phyloP scores from a whole-genome alignment of 768 basidiomycete species.

The Lactarius psammicola region DNA sequence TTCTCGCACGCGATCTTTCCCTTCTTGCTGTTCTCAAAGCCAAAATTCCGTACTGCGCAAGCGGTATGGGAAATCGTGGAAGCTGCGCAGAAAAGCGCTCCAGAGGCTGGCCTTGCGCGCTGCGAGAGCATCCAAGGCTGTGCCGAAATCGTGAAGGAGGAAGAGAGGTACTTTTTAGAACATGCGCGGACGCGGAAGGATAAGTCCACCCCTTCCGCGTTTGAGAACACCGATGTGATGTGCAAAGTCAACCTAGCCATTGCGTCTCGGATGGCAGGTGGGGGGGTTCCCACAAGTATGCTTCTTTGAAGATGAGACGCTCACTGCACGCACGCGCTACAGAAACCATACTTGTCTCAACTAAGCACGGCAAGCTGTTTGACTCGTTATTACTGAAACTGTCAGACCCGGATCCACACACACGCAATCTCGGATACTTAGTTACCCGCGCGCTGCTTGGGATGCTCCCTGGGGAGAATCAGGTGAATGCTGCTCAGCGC shows the following conservation, averaged over 20 bases:
- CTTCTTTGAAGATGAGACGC: neutral
- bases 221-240: conserved; percentile 45
- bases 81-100: conserved; percentile 31
- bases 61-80: conserved; percentile 75
- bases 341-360: conserved; percentile 67
- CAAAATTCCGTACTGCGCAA: conserved; percentile 61
- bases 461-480: conserved; percentile 55
- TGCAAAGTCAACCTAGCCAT: conserved; percentile 52
- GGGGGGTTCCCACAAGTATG: conserved; percentile 21
- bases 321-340: conserved; percentile 11
- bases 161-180: conserved; percentile 34
- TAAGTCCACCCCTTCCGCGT: conserved; percentile 18
- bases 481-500: conserved; percentile 51
- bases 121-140: conserved; percentile 60
- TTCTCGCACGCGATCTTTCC: conserved; percentile 66
- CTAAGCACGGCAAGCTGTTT: conserved; percentile 44
- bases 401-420: conserved; percentile 48
- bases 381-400: conserved; percentile 52
- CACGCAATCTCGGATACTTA: conserved; percentile 58
- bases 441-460: conserved; percentile 60
- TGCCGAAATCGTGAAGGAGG: conserved; percentile 42
- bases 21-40: conserved; percentile 69
- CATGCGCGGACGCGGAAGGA: conserved; percentile 35
- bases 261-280: conserved; percentile 66
- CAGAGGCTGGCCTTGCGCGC: conserved; percentile 26